A percentile compares a stretch with the other conserved stretches of the same genome.
Conservation (phyloP, 2,329 filamentous ascomycete species). For the Davidsoniella virescens region DNA sequence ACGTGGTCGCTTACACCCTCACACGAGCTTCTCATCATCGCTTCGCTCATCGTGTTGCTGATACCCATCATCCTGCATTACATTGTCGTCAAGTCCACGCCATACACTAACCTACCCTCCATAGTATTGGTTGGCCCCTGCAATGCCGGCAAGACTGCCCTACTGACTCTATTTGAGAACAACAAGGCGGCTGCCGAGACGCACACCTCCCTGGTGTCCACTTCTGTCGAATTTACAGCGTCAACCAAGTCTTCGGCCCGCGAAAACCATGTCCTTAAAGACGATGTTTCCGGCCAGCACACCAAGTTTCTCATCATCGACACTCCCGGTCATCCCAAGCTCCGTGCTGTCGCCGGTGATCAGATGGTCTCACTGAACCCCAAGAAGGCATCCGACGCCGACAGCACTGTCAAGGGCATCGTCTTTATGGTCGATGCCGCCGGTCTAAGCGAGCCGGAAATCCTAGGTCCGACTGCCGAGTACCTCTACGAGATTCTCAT, state of each 20-base stretch:
- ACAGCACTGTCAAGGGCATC: constrained; percentile 47
- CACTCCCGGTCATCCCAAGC: constrained; percentile 90
- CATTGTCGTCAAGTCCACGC: constrained; percentile 50
- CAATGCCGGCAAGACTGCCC: constrained; percentile 72
- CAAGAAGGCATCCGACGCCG: constrained; percentile 16
- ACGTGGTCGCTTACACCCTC: constrained; percentile 45
- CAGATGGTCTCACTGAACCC: constrained; percentile 16
- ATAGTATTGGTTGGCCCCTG: constrained; percentile 70
- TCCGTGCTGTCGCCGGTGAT: constrained; percentile 48
- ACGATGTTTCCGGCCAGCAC: constrained; percentile 37
- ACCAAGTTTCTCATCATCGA: constrained; percentile 65
- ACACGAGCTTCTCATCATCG: constrained; percentile 45
- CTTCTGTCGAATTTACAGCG: constrained; percentile 38
- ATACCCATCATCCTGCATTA: constrained; percentile 65
- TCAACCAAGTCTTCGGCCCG: constrained; percentile 28
- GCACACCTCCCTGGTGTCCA: constrained; percentile 37
- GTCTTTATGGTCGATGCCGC: constrained; percentile 84
- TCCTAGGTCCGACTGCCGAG: constrained; percentile 55
- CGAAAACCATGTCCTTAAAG: constrained; percentile 37
- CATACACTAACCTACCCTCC: constrained; percentile 53
- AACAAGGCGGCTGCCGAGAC: constrained; percentile 30
- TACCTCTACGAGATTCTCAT: constrained; percentile 88
- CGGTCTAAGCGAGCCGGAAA: constrained; percentile 40
- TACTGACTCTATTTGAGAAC: constrained; percentile 58
- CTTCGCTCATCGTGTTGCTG: constrained; percentile 52